These are phyloP conservation scores for Cadophora sp. DNA, from an alignment of 2,329 filamentous ascomycete genomes.

Conservation along the genomic window DNA sequence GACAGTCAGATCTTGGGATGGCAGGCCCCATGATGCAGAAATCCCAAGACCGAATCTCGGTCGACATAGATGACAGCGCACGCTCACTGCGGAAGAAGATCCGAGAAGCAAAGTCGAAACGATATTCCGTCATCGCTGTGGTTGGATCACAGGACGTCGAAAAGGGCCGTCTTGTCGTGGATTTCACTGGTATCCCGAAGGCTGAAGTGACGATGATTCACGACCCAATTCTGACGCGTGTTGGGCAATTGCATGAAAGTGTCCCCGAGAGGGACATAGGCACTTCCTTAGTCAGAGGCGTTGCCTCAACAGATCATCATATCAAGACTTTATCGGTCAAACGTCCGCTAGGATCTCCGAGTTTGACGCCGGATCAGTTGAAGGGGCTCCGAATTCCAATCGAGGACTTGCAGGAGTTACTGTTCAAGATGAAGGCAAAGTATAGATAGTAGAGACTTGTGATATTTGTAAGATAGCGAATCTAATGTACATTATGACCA, in stretches of 20 bases:
- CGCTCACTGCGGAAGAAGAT: constrained; percentile 73
- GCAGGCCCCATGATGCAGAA: constrained; percentile 39
- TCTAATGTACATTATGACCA: constrained; percentile 11
- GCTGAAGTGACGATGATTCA: constrained; percentile 15
- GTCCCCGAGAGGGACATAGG: not conserved
- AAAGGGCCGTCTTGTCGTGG: constrained; percentile 61
- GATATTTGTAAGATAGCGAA: constrained; percentile 5
- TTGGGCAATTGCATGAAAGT: not conserved
- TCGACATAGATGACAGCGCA: constrained; percentile 73
- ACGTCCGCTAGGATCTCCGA: constrained; percentile 14
- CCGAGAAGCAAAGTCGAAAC: constrained; percentile 71
- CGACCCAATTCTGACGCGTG: constrained; percentile 1
- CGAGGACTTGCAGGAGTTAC: constrained; percentile 28
- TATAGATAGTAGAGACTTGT: constrained; percentile 13
- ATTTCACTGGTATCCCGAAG: constrained; percentile 48
- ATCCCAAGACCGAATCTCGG: constrained; percentile 53
- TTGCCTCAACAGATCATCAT: not conserved
- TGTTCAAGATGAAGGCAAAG: constrained; percentile 23
- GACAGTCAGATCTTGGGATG: constrained; percentile 1
- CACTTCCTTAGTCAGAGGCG: not conserved
- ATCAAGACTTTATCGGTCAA: not conserved
- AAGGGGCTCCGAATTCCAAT: constrained; percentile 29
- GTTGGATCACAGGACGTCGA: constrained; percentile 71
- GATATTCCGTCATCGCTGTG: constrained; percentile 77
- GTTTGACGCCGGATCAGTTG: constrained; percentile 25